A percentile compares a stretch with the other conserved stretches of the same genome.
Evolutionary conservation across 1,139 yeast genomes (phyloP).

Genomic region (Diutina sp.): DNA sequence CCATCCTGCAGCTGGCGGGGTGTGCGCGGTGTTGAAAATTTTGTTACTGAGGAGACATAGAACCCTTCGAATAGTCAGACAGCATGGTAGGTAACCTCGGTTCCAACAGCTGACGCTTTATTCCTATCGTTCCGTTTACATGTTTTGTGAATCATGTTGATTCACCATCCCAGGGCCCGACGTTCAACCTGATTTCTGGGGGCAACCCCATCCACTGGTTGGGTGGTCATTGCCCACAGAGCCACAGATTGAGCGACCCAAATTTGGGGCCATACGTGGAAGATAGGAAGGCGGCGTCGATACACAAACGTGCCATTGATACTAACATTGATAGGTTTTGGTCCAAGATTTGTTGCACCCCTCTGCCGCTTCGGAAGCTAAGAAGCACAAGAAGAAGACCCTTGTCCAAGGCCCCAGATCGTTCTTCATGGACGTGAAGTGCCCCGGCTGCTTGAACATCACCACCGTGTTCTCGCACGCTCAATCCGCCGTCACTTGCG

Average conservation of each 20-base stretch:
- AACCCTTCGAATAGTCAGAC: constrained; percentile 4
- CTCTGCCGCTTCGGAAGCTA: constrained; percentile 89
- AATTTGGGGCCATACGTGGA: background rate
- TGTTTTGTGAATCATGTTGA: background rate
- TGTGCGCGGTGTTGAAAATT: background rate
- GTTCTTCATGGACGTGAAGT: constrained; percentile 98
- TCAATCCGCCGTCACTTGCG: constrained; percentile 99
- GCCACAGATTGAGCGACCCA: background rate
- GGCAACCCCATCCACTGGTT: background rate
- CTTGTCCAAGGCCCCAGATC: constrained; percentile 98
- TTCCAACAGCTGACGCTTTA: background rate
- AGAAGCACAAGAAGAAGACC: constrained; percentile 94
- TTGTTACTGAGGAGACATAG: background rate
- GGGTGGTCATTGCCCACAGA: background rate
- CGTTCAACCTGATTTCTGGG: background rate
- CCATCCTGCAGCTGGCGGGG: background rate
- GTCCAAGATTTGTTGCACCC: constrained; percentile 64
- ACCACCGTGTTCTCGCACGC: constrained; percentile 99
- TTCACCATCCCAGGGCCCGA: background rate
- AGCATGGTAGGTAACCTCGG: constrained; percentile 5
- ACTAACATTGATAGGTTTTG: constrained; percentile 14
- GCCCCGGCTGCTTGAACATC: constrained; percentile 98
- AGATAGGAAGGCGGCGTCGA: background rate
- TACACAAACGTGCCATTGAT: constrained; percentile 3
- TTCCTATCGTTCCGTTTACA: background rate